A percentile compares a stretch with the other conserved stretches of the same genome.
Conservation (phyloP, 2,329 filamentous ascomycete genomes). For the Paecilomyces variotii region DNA sequence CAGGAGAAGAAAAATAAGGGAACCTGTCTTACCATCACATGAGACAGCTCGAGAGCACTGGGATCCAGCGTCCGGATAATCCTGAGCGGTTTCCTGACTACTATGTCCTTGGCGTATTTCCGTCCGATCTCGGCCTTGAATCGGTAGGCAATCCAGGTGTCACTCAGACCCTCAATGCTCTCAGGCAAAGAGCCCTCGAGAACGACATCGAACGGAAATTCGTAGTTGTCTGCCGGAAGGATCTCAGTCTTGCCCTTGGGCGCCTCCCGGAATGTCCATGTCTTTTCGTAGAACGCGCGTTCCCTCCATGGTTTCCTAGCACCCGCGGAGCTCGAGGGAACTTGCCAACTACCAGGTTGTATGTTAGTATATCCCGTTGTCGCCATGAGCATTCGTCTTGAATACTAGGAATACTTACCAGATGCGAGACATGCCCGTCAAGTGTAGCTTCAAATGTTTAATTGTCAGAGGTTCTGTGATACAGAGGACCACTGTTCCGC, state of each 20-base stretch:
- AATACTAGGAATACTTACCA: constrained; percentile 46
- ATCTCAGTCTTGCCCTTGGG: constrained; percentile 44
- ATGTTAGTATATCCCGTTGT: background rate
- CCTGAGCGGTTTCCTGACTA: constrained; percentile 68
- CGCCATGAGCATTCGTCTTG: background rate
- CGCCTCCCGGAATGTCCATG: constrained; percentile 60
- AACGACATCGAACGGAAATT: constrained; percentile 70
- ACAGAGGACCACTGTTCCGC: constrained; percentile 66
- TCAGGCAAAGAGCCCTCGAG: constrained; percentile 65
- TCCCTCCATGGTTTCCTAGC: constrained; percentile 34
- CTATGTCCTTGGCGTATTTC: constrained; percentile 80
- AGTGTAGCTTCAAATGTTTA: constrained; percentile 63
- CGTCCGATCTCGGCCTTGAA: constrained; percentile 87
- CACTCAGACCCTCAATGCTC: constrained; percentile 80
- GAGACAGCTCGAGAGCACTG: constrained; percentile 66
- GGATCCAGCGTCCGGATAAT: constrained; percentile 71
- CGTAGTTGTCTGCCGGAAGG: constrained; percentile 68
- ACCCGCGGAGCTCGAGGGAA: constrained; percentile 30
- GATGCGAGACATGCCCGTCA: constrained; percentile 62
- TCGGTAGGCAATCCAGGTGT: constrained; percentile 82
- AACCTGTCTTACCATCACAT: constrained; percentile 61
- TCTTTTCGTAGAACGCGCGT: constrained; percentile 56
- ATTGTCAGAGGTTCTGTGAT: constrained; percentile 60
- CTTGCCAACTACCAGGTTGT: constrained; percentile 21
- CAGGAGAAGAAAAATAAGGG: background rate